Evolutionary conservation across 83 land plant genomes (phyloP).

Genomic region (Diphasiastrum complanatum): DNA sequence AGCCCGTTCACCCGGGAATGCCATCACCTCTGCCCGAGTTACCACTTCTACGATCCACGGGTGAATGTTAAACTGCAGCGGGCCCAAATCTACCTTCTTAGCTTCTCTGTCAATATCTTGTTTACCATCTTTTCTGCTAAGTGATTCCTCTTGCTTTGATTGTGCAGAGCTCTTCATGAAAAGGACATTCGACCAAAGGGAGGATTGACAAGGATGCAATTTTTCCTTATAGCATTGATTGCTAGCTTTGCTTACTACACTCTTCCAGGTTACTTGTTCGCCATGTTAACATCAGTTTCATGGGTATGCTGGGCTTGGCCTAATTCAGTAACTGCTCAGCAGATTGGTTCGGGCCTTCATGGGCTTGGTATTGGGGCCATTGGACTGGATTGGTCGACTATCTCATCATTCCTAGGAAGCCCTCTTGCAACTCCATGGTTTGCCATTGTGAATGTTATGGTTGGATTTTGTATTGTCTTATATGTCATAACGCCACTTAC

Average conservation of each 20-base stretch:
- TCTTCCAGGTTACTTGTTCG: slow-evolving; percentile 72
- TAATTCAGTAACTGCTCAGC: slow-evolving; percentile 56
- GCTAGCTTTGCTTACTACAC: slow-evolving; percentile 72
- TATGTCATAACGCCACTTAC: slow-evolving; percentile 58
- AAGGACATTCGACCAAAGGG: slow-evolving; percentile 53
- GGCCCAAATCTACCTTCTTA: no score
- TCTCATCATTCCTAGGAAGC: slow-evolving; percentile 69
- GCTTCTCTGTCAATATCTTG: not conserved
- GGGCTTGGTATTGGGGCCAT: slow-evolving; percentile 74
- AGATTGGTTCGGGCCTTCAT: slow-evolving; percentile 70
- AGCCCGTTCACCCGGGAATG: no score
- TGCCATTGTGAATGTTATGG: slow-evolving; percentile 63
- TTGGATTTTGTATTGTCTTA: slow-evolving; percentile 47
- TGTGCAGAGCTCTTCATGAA: slow-evolving; percentile 72
- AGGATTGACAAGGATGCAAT: slow-evolving; percentile 52
- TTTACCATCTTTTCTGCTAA: not conserved
- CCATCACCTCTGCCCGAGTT: no score
- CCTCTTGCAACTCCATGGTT: slow-evolving; percentile 90
- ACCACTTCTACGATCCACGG: no score
- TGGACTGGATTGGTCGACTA: slow-evolving; percentile 71
- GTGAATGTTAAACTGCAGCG: no score
- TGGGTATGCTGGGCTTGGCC: slow-evolving; percentile 82
- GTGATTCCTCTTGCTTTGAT: not conserved
- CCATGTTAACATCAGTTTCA: slow-evolving; percentile 59
- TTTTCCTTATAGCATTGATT: slow-evolving; percentile 54